Base-by-base conservation (phyloP, 768 basidiomycete species). In the Suillus hirtellus region DNA sequence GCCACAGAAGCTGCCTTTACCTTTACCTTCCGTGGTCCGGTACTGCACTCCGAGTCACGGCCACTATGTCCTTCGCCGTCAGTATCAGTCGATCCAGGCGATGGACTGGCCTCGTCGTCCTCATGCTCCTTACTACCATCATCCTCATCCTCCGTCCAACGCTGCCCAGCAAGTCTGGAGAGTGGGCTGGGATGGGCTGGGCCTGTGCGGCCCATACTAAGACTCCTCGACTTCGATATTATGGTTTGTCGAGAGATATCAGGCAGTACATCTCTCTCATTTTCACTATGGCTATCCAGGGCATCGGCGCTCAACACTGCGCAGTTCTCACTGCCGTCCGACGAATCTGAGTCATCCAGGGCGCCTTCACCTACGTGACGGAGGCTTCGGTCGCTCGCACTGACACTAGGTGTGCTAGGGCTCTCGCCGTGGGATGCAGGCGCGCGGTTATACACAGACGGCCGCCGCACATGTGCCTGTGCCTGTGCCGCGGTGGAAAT, bases 331-430 rank as follows among this genome's bases (percentile, higher is more conserved):
- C 58, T 66, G 14, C 60, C 64, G 6, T 76, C 81, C 1, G 82
- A 83, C 1, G 89, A 90, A 75, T 92, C 90, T 0, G 89, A 92
- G 69, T 92, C 90, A 63, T 89, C 88, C 4, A 93, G 74, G 1
- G 88, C 89, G 34, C 91, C 90, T 69, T 92, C 92, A 4, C 91
- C 91, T 12, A 88, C 84, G 68, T 91, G 86, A 1, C 84, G 78
- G 38, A 85, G 75, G 63, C 84, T 89, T 60, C 73, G 73, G 60
- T 81, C 78, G 65, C 78, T 79, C 14, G 78, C 77, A 66, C 34
- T 38, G 17, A 53, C 53, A 43, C 69, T 68, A n/a, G 75, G 73
- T 3, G 62, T 71, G 49, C 73, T 77, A 3, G 73, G 71, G 53
- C 67, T 76, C 40, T 78, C 78, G 59, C 73, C 76, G 40, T 69